Evolutionary conservation across 139 green algal species (phyloP), one percentile per base, ranked within the genome.

Genomic region (Picochlorum costavermella): DNA sequence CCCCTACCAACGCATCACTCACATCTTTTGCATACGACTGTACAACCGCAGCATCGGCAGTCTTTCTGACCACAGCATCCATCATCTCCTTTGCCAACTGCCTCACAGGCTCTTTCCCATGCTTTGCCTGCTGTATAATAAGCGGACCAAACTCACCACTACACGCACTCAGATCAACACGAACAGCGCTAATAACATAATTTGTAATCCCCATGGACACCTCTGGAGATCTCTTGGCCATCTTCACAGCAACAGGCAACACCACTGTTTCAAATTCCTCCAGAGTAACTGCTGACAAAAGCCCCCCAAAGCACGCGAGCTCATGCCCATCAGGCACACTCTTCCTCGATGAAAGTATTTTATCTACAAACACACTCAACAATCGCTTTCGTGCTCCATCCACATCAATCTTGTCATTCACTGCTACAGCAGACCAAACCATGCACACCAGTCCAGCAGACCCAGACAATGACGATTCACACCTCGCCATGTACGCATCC

Each of bases 181-280:
- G 17, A n/a, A 87, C 4, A 2, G 28, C 23, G 0, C 11, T 4
- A 36, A 89, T 63, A 33, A 85, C 25, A 1, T 36, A 56, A 0
- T 70, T 68, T 0, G 81, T 29, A 1, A 66, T 70, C 3, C 62
- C 43, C 36, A 95, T 68, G 1, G 81, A 77, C 0, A 73, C 67
- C 48, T 95, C 88, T 6, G 88, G 84, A 36, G 79, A 84, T 53
- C 88, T 75, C 51, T 84, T 82, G 30, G 88, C 68, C 58, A 81
- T 81, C 40, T 78, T 76, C 33, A 60, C 61, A 1, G 78, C 48
- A 8, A 78, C 73, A 23, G 88, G 88, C 51, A 90, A 58, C 29
- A 94, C 31, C 45, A 67, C 68, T 8, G n/a, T 48, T 2, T 11
- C 53, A 4, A 91, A 71, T 28, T 89, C 68, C 40, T 81, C 71